A percentile compares a stretch with the other conserved stretches of the same genome.
These are phyloP conservation scores for Cardamine resedifolia DNA, from an alignment of 345 rosid species.

Conservation along the genomic window DNA sequence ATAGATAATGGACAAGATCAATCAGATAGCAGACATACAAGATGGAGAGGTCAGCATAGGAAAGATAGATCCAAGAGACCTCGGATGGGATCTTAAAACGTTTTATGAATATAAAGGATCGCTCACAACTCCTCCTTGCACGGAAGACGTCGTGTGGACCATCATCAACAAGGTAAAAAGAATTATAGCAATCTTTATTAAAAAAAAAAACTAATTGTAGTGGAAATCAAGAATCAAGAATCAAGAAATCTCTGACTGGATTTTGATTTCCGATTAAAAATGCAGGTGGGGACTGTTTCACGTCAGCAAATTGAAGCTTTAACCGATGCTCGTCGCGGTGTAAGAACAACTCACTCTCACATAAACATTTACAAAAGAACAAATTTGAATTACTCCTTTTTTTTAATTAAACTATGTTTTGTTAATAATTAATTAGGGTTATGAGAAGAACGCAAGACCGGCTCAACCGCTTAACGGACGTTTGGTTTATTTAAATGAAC, in stretches of 20 bases:
- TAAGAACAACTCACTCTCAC: conserved; percentile 25
- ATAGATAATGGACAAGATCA: conserved; percentile 33
- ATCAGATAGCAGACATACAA: neutral
- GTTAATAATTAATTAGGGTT: conserved; percentile 23
- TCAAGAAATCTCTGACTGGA: neutral
- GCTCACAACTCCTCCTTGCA: conserved; percentile 82
- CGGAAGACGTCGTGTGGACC: conserved; percentile 74
- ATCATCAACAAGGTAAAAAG: conserved; percentile 51
- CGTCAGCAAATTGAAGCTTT: conserved; percentile 54
- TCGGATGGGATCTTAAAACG: conserved; percentile 48
- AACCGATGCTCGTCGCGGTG: conserved; percentile 33
- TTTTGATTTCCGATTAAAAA: neutral
- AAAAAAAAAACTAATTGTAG: neutral
- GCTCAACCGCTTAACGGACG: conserved; percentile 24
- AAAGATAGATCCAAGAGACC: conserved; percentile 48
- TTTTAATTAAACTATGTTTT: neutral
- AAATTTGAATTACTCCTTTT: neutral
- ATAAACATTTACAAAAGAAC: conserved; percentile 1
- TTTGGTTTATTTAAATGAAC: conserved; percentile 25
- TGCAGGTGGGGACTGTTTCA: conserved; percentile 66
- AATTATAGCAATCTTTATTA: neutral
- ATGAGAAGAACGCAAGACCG: conserved; percentile 35
- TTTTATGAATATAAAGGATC: conserved; percentile 76
- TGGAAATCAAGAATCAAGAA: neutral
- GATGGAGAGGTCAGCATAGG: conserved; percentile 41